Evolutionary conservation across 1,139 yeast genomes (phyloP).

Genomic region (Hyphopichia fennica): DNA sequence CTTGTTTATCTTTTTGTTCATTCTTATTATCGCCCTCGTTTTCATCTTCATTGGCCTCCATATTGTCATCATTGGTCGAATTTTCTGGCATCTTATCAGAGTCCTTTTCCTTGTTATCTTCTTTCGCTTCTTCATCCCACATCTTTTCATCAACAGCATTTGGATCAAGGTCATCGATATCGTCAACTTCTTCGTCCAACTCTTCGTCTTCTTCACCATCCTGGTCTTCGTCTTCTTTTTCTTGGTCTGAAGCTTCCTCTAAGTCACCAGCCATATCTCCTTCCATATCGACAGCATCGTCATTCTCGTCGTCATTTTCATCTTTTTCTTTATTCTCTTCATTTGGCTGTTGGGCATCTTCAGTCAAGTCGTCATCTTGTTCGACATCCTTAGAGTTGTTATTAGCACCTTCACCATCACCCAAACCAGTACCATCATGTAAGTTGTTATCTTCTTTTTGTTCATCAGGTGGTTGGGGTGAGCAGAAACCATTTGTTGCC

Average conservation of each 20-base stretch:
- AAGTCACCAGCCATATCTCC: slow-evolving; percentile 96
- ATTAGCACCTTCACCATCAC: slow-evolving; percentile 92
- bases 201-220: slow-evolving; percentile 57
- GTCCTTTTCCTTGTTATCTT: slow-evolving; percentile 69
- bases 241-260: slow-evolving; percentile 77
- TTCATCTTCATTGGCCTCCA: slow-evolving; percentile 62
- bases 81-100: slow-evolving; percentile 67
- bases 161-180: slow-evolving; percentile 87
- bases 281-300: slow-evolving; percentile 88
- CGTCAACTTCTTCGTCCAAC: slow-evolving; percentile 87
- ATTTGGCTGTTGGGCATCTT: slow-evolving; percentile 84
- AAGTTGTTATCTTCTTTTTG: slow-evolving; percentile 61
- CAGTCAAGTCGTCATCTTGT: slow-evolving; percentile 88
- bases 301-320: slow-evolving; percentile 59
- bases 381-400: slow-evolving; percentile 79
- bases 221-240: slow-evolving; percentile 53
- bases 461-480: slow-evolving; percentile 80
- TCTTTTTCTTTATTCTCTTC: slow-evolving; percentile 67
- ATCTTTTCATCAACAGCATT: slow-evolving; percentile 95
- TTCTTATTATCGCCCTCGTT: slow-evolving; percentile 38
- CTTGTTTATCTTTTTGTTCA: slow-evolving; percentile 24
- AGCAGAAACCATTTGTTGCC: slow-evolving; percentile 88
- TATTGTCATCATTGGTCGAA: slow-evolving; percentile 53
- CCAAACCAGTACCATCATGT: slow-evolving; percentile 93
- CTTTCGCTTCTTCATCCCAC: slow-evolving; percentile 95